A percentile compares a stretch with the other conserved stretches of the same genome.
phyloP scores from a whole-genome alignment of 495 filamentous ascomycete species.

The Xylaria palmicola region DNA sequence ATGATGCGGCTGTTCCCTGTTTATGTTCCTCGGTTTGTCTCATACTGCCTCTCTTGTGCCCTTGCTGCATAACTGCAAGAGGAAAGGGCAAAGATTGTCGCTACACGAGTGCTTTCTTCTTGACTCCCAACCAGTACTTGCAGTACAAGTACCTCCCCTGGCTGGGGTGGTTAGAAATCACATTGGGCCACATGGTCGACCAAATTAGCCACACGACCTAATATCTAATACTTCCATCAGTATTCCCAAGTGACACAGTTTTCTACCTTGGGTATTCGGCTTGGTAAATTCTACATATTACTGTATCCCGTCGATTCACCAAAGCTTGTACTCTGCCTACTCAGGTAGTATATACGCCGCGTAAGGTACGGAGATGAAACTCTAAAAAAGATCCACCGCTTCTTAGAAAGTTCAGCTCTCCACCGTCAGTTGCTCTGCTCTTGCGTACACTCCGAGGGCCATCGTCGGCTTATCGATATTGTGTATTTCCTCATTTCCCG shows the following conservation, averaged over 20 bases:
- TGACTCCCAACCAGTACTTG: slow-evolving; percentile 15
- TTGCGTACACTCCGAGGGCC: neutral
- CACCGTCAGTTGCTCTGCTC: neutral
- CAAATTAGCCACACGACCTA: slow-evolving; percentile 39
- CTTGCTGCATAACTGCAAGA: slow-evolving; percentile 35
- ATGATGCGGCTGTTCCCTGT: slow-evolving; percentile 16
- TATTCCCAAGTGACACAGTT: slow-evolving; percentile 27
- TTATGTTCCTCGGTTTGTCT: slow-evolving; percentile 32
- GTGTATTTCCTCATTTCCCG: neutral
- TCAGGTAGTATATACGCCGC: neutral
- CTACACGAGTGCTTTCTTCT: slow-evolving; percentile 33
- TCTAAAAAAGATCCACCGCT: neutral
- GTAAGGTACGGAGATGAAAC: neutral
- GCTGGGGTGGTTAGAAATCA: slow-evolving; percentile 35
- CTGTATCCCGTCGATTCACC: slow-evolving; percentile 6
- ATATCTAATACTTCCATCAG: slow-evolving; percentile 26
- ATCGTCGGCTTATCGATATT: slow-evolving; percentile 3
- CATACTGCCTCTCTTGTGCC: slow-evolving; percentile 31
- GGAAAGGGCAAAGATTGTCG: slow-evolving; percentile 38
- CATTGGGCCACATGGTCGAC: slow-evolving; percentile 37
- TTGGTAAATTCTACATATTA: slow-evolving; percentile 14
- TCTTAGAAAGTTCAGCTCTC: neutral
- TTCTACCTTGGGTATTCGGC: slow-evolving; percentile 19
- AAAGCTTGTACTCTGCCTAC: neutral
- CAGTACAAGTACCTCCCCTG: slow-evolving; percentile 28